A percentile compares a stretch with the other conserved stretches of the same genome.
These are phyloP conservation scores for Yarrowia alimentaria DNA, from an alignment of 805 yeast species.

Conservation along the genomic window DNA sequence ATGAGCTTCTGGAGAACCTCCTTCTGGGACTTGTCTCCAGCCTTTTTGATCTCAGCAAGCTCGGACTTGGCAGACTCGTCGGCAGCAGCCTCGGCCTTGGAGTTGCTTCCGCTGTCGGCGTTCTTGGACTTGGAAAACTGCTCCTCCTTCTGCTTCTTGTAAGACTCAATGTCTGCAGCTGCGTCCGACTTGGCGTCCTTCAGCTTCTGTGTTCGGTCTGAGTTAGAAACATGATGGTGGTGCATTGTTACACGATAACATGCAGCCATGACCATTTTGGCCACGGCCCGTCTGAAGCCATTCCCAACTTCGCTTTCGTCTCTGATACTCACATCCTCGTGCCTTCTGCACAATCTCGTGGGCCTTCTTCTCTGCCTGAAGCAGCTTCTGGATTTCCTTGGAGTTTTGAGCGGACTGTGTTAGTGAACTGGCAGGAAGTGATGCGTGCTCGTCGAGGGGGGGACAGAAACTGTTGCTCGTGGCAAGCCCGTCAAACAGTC, in stretches of 20 bases:
- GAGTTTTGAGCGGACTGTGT: slow-evolving; percentile 46
- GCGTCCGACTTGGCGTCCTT: slow-evolving; percentile 96
- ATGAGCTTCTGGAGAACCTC: slow-evolving; percentile 73
- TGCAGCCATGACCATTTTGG: too few relatives aligned
- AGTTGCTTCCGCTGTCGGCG: slow-evolving; percentile 70
- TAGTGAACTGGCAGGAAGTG: too few relatives aligned
- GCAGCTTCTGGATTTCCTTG: slow-evolving; percentile 66
- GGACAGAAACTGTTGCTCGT: too few relatives aligned
- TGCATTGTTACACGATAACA: too few relatives aligned
- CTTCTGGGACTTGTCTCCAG: slow-evolving; percentile 59
- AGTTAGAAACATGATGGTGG: too few relatives aligned
- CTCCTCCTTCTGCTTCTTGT: slow-evolving; percentile 77
- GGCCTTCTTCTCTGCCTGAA: slow-evolving; percentile 94
- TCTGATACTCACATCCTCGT: slow-evolving; percentile 62
- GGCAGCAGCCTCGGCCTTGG: slow-evolving; percentile 74
- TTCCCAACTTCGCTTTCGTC: slow-evolving; percentile 28
- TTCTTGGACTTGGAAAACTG: slow-evolving; percentile 74
- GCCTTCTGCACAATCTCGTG: slow-evolving; percentile 93
- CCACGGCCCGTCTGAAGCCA: too few relatives aligned
- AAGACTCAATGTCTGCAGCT: slow-evolving; percentile 78
- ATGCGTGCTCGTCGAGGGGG: too few relatives aligned
- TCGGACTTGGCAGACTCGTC: slow-evolving; percentile 70
- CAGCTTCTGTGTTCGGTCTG: slow-evolving; percentile 76
- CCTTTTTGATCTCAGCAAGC: slow-evolving; percentile 62
- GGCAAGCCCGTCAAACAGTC: too few relatives aligned